These are phyloP conservation scores for Thraustochytrium sp. DNA, from an alignment of 352 stramenopile species.

Conservation along the genomic window DNA sequence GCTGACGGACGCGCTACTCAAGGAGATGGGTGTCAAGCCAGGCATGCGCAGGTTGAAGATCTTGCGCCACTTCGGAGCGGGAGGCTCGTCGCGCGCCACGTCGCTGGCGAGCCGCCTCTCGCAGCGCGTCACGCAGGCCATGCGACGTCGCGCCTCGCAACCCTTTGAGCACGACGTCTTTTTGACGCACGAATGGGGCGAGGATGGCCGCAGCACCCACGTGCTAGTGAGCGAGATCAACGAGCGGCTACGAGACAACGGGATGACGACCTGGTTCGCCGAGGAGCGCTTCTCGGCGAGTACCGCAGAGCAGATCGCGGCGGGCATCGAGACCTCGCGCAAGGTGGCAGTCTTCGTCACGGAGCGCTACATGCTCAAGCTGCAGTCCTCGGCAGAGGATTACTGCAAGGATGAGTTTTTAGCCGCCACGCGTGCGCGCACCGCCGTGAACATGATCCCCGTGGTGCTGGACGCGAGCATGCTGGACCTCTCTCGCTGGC, in stretches of 20 bases:
- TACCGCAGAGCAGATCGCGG: background rate
- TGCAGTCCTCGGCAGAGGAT: background rate
- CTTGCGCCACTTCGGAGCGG: background rate
- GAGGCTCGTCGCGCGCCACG: no score
- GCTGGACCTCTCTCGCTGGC: background rate
- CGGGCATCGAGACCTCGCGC: background rate
- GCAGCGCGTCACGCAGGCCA: no score
- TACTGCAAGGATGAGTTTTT: background rate
- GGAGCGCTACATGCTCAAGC: background rate
- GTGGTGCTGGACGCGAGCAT: background rate
- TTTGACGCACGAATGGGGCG: conserved; percentile 11
- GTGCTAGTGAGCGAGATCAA: background rate
- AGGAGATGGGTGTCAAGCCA: background rate
- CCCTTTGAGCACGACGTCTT: conserved; percentile 14
- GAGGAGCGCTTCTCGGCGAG: background rate
- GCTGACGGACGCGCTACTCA: background rate
- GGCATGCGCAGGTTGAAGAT: background rate
- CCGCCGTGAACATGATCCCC: background rate
- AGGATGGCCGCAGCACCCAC: background rate
- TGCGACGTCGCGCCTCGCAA: no score
- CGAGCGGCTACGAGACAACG: background rate
- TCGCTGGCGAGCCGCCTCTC: no score
- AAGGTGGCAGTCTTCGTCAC: conserved; percentile 8
- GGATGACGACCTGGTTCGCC: background rate
- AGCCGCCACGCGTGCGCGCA: background rate